These are phyloP conservation scores for Eimeria sp. DNA, from an alignment of 169 alveolate species.

Conservation along the genomic window DNA sequence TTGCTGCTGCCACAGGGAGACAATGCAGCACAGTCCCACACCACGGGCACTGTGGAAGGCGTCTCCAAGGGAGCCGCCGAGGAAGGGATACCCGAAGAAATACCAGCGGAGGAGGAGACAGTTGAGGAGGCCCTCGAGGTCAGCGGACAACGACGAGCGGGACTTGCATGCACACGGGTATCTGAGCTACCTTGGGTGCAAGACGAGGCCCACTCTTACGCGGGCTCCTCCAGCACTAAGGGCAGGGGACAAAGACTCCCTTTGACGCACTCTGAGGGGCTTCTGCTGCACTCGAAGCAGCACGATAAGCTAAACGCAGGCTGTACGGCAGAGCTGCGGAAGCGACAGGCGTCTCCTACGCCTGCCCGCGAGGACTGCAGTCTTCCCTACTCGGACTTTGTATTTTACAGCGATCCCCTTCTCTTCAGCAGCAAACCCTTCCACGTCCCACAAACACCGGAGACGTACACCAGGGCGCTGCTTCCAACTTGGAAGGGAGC, in stretches of 20 bases:
- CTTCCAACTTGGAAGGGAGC: not conserved
- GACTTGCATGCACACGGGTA: slow-evolving; percentile 9
- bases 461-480: not conserved
- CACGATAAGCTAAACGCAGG: not conserved
- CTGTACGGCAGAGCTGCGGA: not conserved
- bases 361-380: not conserved
- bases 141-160: not conserved
- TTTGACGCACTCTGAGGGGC: not conserved
- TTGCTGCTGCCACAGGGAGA: not conserved
- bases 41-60: not conserved
- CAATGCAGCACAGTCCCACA: not conserved
- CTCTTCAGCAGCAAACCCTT: not conserved
- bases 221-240: not conserved
- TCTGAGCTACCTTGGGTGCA: not conserved
- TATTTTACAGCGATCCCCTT: slow-evolving; percentile 20
- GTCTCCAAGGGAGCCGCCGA: not conserved
- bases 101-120: not conserved
- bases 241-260: not conserved
- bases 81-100: not conserved
- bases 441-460: not conserved
- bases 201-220: not conserved
- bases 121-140: not conserved
- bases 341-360: not conserved
- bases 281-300: not conserved
- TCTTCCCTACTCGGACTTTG: slow-evolving; percentile 8